Percentiles rank a stretch among this genome's conserved stretches.
phyloP scores from a whole-genome alignment of 805 yeast genomes.

The Candida awuae region DNA sequence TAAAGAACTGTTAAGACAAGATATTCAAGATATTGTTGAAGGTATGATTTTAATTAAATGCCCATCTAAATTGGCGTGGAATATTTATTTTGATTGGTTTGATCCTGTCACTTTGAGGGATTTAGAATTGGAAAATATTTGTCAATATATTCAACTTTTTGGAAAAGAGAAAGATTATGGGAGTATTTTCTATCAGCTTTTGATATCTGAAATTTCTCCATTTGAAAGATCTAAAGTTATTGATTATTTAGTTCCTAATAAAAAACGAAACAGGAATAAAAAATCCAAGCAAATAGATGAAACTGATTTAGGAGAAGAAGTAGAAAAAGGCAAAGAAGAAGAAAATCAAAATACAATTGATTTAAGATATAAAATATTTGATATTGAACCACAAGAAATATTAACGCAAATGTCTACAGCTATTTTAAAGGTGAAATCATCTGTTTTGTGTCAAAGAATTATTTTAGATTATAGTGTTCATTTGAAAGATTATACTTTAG shows the following conservation, averaged over 20 bases:
- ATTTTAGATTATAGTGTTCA: slow-evolving; percentile 52
- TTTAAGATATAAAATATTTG: slow-evolving; percentile 2
- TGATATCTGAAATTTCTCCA: slow-evolving; percentile 61
- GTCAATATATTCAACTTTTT: slow-evolving; percentile 49
- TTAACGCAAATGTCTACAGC: slow-evolving; percentile 11
- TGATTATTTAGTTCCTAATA: slow-evolving; percentile 16
- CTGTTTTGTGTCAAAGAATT: slow-evolving; percentile 60
- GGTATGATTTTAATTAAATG: slow-evolving; percentile 68
- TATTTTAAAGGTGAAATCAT: slow-evolving; percentile 21
- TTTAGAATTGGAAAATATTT: slow-evolving; percentile 39
- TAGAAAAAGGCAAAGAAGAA: slow-evolving; percentile 7
- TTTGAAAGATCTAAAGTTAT: slow-evolving; percentile 33
- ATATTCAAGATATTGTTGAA: slow-evolving; percentile 49
- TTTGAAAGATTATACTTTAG: slow-evolving; percentile 54
- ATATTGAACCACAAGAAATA: slow-evolving; percentile 13
- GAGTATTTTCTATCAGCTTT: slow-evolving; percentile 52
- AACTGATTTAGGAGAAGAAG: slow-evolving; percentile 11
- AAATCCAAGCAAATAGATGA: slow-evolving; percentile 8
- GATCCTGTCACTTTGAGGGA: slow-evolving; percentile 47
- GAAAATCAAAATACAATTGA: slow-evolving; percentile 16
- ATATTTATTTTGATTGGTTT: slow-evolving; percentile 59
- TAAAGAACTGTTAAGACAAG: slow-evolving; percentile 33
- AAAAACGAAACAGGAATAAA: slow-evolving; percentile 13
- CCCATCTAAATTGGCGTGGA: slow-evolving; percentile 62
- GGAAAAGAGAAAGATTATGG: slow-evolving; percentile 47